A percentile compares a stretch with the other conserved stretches of the same genome.
These are phyloP conservation scores for Alternaria ethzedia DNA, from an alignment of 2,329 filamentous ascomycete genomes.

Conservation along the genomic window DNA sequence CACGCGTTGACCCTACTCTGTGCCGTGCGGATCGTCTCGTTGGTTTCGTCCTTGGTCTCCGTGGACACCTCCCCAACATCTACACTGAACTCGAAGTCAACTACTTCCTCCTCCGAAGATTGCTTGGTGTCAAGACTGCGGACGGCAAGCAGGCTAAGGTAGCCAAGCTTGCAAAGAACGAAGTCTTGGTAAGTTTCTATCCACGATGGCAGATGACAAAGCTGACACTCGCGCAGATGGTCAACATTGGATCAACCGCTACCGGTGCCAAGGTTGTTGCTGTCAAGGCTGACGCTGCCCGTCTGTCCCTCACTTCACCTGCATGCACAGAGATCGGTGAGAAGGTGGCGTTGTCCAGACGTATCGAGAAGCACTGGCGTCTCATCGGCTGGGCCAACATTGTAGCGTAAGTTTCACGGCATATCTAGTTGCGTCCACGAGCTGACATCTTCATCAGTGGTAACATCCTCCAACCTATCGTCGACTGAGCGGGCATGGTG, in stretches of 20 bases:
- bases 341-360: conserved; percentile 93
- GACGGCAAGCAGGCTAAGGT: conserved; percentile 99
- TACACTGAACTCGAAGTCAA: conserved; percentile 97
- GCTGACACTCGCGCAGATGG: conserved; percentile 66
- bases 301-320: conserved; percentile 88
- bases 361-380: conserved; percentile 98
- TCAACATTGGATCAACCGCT: conserved; percentile 97
- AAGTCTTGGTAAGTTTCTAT: conserved; percentile 68
- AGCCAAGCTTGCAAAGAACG: conserved; percentile 96
- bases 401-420: conserved; percentile 46
- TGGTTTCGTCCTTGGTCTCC: conserved; percentile 94
- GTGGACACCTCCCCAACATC: conserved; percentile 91
- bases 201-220: not conserved
- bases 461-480: conserved; percentile 47
- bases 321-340: conserved; percentile 97
- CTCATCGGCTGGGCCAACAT: conserved; percentile 53
- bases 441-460: conserved; percentile 40
- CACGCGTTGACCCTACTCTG: conserved; percentile 93
- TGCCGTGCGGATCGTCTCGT: conserved; percentile 99
- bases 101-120: conserved; percentile 94
- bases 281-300: conserved; percentile 97
- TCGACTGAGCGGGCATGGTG: conserved; percentile 25
- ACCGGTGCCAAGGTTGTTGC: conserved; percentile 97
- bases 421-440: not conserved
- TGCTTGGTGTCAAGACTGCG: conserved; percentile 95